Percentiles rank a stretch among this genome's conserved stretches.
phyloP scores from a whole-genome alignment of 768 basidiomycete species.

The Cyathus striatus region DNA sequence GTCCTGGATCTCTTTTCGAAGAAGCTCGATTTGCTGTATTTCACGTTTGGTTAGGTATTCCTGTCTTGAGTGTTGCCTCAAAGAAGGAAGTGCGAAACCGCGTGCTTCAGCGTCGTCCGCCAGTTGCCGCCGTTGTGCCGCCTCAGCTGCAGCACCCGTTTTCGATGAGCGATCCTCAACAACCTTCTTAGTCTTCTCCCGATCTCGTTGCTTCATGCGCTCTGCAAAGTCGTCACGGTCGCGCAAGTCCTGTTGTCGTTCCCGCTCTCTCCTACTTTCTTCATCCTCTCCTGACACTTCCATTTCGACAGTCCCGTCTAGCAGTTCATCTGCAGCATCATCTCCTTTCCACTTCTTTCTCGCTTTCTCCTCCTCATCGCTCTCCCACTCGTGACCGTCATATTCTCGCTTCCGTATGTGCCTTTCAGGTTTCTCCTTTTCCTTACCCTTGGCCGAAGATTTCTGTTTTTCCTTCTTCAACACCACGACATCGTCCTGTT shows the following conservation, averaged over 20 bases:
- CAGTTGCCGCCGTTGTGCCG: conserved; percentile 71
- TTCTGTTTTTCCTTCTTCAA: conserved; percentile 39
- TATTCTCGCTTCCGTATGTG: conserved; percentile 77
- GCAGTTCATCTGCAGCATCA: conserved; percentile 24
- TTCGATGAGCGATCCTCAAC: conserved; percentile 90
- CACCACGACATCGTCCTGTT: conserved; percentile 37
- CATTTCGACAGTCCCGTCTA: conserved; percentile 35
- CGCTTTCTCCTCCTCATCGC: conserved; percentile 79
- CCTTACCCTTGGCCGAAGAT: conserved; percentile 29
- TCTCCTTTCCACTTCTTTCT: conserved; percentile 59
- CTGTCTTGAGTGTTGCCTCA: conserved; percentile 87
- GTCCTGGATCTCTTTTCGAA: conserved; percentile 90
- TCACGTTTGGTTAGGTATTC: conserved; percentile 97
- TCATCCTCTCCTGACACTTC: conserved; percentile 69
- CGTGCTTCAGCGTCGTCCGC: conserved; percentile 74
- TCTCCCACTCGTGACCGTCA: conserved; percentile 83
- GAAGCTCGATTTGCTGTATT: conserved; percentile 89
- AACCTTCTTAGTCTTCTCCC: conserved; percentile 82
- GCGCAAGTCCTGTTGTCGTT: conserved; percentile 71
- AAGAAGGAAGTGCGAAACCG: conserved; percentile 50
- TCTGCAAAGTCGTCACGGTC: conserved; percentile 94
- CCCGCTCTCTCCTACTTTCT: conserved; percentile 61
- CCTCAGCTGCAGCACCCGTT: conserved; percentile 71
- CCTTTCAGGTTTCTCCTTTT: conserved; percentile 54
- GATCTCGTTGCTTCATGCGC: conserved; percentile 77